phyloP scores from a whole-genome alignment of 805 yeast genomes.

The Barnettozyma salicaria region DNA sequence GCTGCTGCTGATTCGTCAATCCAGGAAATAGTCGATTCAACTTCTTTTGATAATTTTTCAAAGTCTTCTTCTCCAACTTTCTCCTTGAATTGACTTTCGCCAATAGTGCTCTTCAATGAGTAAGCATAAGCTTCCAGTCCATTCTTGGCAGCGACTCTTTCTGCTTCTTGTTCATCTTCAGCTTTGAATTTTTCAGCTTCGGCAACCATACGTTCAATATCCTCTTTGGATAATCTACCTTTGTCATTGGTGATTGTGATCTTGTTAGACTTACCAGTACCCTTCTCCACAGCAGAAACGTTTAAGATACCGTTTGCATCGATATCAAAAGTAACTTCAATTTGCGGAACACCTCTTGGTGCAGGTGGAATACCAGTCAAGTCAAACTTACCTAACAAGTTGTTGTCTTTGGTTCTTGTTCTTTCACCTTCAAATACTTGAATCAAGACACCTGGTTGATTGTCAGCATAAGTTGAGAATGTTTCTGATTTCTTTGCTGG shows the following conservation, averaged over 20 bases:
- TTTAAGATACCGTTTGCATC: slow-evolving; percentile 98
- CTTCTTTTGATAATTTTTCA: slow-evolving; percentile 73
- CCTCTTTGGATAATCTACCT: slow-evolving; percentile 98
- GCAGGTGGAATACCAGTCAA: slow-evolving; percentile 97
- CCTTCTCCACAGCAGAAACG: slow-evolving; percentile 96
- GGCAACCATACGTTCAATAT: slow-evolving; percentile 94
- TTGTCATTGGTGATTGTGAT: slow-evolving; percentile 97
- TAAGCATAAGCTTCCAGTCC: slow-evolving; percentile 94
- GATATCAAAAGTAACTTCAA: slow-evolving; percentile 94
- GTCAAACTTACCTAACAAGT: slow-evolving; percentile 95
- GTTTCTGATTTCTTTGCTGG: slow-evolving; percentile 98
- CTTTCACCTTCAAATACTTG: slow-evolving; percentile 99
- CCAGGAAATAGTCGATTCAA: slow-evolving; percentile 84
- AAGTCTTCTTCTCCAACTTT: slow-evolving; percentile 69
- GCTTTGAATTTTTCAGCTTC: slow-evolving; percentile 98
- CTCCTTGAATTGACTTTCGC: slow-evolving; percentile 71
- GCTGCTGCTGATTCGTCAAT: slow-evolving; percentile 91
- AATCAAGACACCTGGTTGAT: slow-evolving; percentile 99
- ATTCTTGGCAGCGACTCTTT: slow-evolving; percentile 91
- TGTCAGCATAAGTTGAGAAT: slow-evolving; percentile 97
- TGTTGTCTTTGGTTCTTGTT: slow-evolving; percentile 94
- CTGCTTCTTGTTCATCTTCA: slow-evolving; percentile 92
- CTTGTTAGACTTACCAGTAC: slow-evolving; percentile 96
- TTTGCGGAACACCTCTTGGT: slow-evolving; percentile 98
- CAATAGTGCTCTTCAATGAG: slow-evolving; percentile 79